phyloP scores from a whole-genome alignment of 768 basidiomycete genomes.

The Leccinum imitatum region DNA sequence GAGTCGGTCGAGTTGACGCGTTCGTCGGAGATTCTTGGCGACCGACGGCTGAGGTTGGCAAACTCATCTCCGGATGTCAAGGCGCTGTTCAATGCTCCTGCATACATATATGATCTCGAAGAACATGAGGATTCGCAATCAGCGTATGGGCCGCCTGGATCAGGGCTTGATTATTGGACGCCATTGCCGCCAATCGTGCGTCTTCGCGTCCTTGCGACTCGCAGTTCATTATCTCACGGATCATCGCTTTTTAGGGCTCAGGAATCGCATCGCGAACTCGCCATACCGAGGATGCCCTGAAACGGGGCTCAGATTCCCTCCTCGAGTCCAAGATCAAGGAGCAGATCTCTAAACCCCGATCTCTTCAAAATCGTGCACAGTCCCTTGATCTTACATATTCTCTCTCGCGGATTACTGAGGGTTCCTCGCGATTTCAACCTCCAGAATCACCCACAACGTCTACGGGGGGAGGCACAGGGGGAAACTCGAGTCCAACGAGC shows the following conservation, averaged over 20 bases:
- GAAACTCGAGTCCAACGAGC: constrained; percentile 77
- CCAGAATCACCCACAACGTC: constrained; percentile 84
- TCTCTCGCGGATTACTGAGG: constrained; percentile 77
- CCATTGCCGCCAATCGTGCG: constrained; percentile 74
- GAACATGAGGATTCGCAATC: constrained; percentile 65
- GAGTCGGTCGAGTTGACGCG: constrained; percentile 79
- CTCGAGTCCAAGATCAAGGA: constrained; percentile 84
- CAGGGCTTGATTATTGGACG: constrained; percentile 71
- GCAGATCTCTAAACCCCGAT: constrained; percentile 71
- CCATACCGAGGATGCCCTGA: constrained; percentile 72
- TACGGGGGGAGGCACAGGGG: constrained; percentile 66
- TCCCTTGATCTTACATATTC: constrained; percentile 87
- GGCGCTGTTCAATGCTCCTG: constrained; percentile 85
- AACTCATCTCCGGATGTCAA: constrained; percentile 95
- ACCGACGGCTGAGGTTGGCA: constrained; percentile 76
- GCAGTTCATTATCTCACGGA: constrained; percentile 22
- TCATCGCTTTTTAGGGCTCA: constrained; percentile 48
- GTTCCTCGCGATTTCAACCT: constrained; percentile 55
- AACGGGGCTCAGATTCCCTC: constrained; percentile 81
- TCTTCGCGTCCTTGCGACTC: constrained; percentile 11
- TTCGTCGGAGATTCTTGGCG: constrained; percentile 58
- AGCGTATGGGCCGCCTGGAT: constrained; percentile 50
- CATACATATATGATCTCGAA: constrained; percentile 80
- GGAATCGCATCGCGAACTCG: constrained; percentile 67
- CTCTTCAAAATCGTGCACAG: constrained; percentile 83